phyloP scores from a whole-genome alignment of 1,284 basidiomycete species.

The Ganoderma resinaceum region DNA sequence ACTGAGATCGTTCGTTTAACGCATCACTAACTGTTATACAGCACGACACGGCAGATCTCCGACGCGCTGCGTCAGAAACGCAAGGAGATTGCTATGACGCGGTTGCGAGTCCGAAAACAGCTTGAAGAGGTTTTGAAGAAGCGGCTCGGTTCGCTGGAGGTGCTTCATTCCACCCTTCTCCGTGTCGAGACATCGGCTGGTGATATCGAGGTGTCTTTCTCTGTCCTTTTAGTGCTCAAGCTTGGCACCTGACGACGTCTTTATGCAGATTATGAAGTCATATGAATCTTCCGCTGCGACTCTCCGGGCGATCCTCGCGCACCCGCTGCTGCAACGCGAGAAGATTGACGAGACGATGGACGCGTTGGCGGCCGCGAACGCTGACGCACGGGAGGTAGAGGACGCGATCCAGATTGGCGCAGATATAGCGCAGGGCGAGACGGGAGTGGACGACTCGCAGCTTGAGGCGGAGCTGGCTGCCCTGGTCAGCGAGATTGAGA shows the following conservation, averaged over 20 bases:
- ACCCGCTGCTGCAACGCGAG: conserved; percentile 81
- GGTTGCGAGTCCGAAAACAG: conserved; percentile 82
- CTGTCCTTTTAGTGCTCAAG: neutral
- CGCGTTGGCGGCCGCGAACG: conserved; percentile 82
- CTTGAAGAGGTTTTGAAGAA: conserved; percentile 82
- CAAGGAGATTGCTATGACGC: conserved; percentile 76
- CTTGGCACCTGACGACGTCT: neutral
- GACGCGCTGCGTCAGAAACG: conserved; percentile 71
- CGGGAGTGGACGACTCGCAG: conserved; percentile 60
- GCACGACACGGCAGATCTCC: conserved; percentile 72
- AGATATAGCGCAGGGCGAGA: conserved; percentile 60
- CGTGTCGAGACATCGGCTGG: conserved; percentile 89
- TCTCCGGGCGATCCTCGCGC: conserved; percentile 75
- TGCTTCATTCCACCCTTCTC: conserved; percentile 78
- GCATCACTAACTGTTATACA: conserved; percentile 37
- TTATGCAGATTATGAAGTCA: conserved; percentile 78
- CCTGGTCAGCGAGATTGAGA: conserved; percentile 57
- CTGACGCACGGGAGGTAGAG: conserved; percentile 85
- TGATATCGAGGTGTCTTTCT: conserved; percentile 77
- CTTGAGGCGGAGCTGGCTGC: conserved; percentile 66
- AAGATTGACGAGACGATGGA: conserved; percentile 89
- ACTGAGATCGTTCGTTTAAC: neutral
- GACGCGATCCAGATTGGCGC: conserved; percentile 76
- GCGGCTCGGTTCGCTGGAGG: conserved; percentile 77
- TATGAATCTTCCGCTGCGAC: conserved; percentile 86